phyloP scores from a whole-genome alignment of 2,329 filamentous ascomycete genomes.

The Talaromyces sp. region DNA sequence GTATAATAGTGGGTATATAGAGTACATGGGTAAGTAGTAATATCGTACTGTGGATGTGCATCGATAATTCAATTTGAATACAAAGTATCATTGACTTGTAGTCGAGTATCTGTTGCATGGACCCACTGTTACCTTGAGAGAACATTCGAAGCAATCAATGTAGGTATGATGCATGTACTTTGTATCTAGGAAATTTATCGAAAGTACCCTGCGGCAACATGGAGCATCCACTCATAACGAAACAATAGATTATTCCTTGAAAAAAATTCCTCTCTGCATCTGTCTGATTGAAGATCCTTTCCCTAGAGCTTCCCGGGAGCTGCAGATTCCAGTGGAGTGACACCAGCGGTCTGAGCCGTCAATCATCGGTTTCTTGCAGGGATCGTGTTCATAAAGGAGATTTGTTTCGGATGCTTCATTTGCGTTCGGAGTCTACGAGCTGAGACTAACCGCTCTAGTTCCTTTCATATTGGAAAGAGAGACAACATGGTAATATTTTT shows the following conservation, averaged over 20 bases:
- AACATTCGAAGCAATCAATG: neutral
- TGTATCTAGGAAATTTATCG: neutral
- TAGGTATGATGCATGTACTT: neutral
- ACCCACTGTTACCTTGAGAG: neutral
- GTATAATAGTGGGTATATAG: neutral
- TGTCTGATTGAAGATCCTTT: conserved; percentile 13
- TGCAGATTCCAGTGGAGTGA: conserved; percentile 20
- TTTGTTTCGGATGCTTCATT: conserved; percentile 10
- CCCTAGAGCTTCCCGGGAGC: conserved; percentile 12
- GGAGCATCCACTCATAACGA: neutral
- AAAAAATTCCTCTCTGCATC: neutral
- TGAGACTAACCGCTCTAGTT: too few species aligned
- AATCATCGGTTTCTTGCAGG: conserved; percentile 24
- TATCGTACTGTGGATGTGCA: too few species aligned
- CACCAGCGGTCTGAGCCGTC: conserved; percentile 28
- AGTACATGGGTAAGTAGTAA: too few species aligned
- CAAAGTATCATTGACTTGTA: conserved; percentile 2
- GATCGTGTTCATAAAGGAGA: conserved; percentile 12
- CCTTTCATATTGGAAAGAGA: too few species aligned
- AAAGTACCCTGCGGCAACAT: neutral
- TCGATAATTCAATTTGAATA: too few species aligned
- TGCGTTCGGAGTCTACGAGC: conserved; percentile 10
- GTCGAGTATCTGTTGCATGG: neutral
- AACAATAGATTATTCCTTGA: neutral
- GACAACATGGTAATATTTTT: neutral